A percentile compares a stretch with the other conserved stretches of the same genome.
Evolutionary conservation across 768 basidiomycete genomes (phyloP).

Genomic region (Lenzites betulinus): DNA sequence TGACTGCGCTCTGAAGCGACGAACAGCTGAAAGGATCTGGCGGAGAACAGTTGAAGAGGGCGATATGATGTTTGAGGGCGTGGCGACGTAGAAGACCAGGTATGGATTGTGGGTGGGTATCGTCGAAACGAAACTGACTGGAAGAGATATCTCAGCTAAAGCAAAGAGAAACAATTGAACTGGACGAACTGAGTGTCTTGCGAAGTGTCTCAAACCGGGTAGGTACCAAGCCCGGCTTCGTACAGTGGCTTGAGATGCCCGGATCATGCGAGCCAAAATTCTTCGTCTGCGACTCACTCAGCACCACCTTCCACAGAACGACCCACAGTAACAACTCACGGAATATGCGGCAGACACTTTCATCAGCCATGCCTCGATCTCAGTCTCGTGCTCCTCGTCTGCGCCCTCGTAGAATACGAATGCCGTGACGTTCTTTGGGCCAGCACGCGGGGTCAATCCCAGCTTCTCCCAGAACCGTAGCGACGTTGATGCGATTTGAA

Average conservation of each 20-base stretch:
- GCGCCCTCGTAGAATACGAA: slow-evolving; percentile 72
- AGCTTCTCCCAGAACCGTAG: slow-evolving; percentile 87
- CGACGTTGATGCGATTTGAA: slow-evolving; percentile 71
- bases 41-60: slow-evolving; percentile 69
- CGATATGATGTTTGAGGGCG: slow-evolving; percentile 61
- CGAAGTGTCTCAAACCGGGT: slow-evolving; percentile 71
- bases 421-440: slow-evolving; percentile 67
- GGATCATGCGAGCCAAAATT: slow-evolving; percentile 58
- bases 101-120: slow-evolving; percentile 30
- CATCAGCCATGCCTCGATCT: slow-evolving; percentile 62
- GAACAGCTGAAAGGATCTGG: slow-evolving; percentile 64
- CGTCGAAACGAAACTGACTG: slow-evolving; percentile 22
- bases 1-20: slow-evolving; percentile 53
- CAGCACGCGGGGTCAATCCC: slow-evolving; percentile 68
- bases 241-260: slow-evolving; percentile 50
- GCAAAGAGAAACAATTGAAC: neutral
- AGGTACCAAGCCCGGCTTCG: slow-evolving; percentile 59
- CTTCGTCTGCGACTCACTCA: slow-evolving; percentile 47
- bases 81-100: slow-evolving; percentile 68
- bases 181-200: slow-evolving; percentile 57
- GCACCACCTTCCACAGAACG: slow-evolving; percentile 1
- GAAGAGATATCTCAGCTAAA: neutral
- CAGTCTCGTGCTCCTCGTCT: slow-evolving; percentile 45
- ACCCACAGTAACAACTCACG: slow-evolving; percentile 42
- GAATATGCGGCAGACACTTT: slow-evolving; percentile 55